Evolutionary conservation across 345 rosid species (phyloP).

Genomic region (Moricandia moricandioides): DNA sequence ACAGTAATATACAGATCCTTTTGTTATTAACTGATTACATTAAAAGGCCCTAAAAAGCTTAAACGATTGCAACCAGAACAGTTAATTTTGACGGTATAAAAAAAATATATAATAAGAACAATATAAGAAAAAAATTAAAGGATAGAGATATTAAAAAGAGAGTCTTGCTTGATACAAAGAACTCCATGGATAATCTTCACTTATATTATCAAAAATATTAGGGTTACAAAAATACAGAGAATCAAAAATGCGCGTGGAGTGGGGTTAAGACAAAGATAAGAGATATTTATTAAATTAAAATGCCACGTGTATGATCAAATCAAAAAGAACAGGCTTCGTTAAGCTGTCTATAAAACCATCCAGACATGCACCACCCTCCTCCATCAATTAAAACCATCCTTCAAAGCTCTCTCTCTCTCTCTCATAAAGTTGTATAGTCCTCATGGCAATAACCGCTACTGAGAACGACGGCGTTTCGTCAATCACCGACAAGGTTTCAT

Average conservation of each 20-base stretch:
- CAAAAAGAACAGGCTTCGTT: conserved; percentile 8
- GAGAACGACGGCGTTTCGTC: not conserved
- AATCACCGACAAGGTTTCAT: conserved; percentile 12
- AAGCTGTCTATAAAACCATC: conserved; percentile 30
- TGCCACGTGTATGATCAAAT: conserved; percentile 25
- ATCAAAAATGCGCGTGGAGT: not conserved
- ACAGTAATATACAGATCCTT: not conserved
- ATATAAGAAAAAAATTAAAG: no score
- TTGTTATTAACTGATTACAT: no score
- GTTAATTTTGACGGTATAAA: no score
- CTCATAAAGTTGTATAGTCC: not conserved
- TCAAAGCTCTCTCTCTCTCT: not conserved
- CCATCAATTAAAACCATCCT: not conserved
- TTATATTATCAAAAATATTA: no score
- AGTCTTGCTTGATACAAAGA: no score
- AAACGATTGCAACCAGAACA: no score
- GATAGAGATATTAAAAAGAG: no score
- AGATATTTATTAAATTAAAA: conserved; percentile 5
- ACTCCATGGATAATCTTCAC: no score
- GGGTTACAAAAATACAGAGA: conserved; percentile 4
- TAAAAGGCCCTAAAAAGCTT: no score
- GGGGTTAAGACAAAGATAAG: not conserved
- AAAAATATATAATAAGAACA: no score
- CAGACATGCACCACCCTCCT: conserved; percentile 17
- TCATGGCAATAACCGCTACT: conserved; percentile 27